These are phyloP conservation scores for Neospermospora avenae DNA, from an alignment of 2,329 filamentous ascomycete genomes.

Conservation along the genomic window DNA sequence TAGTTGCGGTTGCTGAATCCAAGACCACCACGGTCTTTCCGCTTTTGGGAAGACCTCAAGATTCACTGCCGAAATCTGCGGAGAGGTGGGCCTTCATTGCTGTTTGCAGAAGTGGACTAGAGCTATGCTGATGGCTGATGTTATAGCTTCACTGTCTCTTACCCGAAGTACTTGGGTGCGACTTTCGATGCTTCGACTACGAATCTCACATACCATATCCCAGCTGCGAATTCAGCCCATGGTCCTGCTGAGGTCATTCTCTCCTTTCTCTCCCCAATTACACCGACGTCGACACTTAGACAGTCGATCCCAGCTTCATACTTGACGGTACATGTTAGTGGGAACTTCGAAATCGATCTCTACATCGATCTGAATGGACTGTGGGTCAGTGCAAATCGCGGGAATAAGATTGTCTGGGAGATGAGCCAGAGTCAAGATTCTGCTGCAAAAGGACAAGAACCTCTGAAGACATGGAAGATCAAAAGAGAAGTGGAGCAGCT, in stretches of 20 bases:
- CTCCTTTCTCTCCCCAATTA: constrained; percentile 48
- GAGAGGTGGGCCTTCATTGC: constrained; percentile 33
- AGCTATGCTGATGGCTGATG: not conserved
- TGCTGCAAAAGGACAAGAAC: constrained; percentile 36
- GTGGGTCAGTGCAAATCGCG: constrained; percentile 76
- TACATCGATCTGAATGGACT: constrained; percentile 71
- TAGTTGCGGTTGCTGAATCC: constrained; percentile 59
- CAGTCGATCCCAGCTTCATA: constrained; percentile 66
- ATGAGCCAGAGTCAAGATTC: constrained; percentile 46
- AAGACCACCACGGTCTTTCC: constrained; percentile 61
- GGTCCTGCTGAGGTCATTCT: constrained; percentile 52
- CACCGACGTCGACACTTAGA: constrained; percentile 32
- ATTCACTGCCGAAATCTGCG: constrained; percentile 47
- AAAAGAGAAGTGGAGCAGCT: constrained; percentile 59
- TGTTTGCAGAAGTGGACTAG: constrained; percentile 1
- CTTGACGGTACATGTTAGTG: constrained; percentile 66
- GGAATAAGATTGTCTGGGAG: constrained; percentile 68
- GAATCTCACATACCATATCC: constrained; percentile 63
- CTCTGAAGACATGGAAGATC: constrained; percentile 65
- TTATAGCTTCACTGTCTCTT: constrained; percentile 53
- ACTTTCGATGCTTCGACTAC: constrained; percentile 69
- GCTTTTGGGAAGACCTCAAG: constrained; percentile 62
- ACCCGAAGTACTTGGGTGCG: constrained; percentile 56
- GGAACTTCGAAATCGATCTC: constrained; percentile 59
- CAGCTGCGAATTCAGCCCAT: constrained; percentile 39